phyloP scores from a whole-genome alignment of 164 flowering plant species.

The Nymphaea colorata region DNA sequence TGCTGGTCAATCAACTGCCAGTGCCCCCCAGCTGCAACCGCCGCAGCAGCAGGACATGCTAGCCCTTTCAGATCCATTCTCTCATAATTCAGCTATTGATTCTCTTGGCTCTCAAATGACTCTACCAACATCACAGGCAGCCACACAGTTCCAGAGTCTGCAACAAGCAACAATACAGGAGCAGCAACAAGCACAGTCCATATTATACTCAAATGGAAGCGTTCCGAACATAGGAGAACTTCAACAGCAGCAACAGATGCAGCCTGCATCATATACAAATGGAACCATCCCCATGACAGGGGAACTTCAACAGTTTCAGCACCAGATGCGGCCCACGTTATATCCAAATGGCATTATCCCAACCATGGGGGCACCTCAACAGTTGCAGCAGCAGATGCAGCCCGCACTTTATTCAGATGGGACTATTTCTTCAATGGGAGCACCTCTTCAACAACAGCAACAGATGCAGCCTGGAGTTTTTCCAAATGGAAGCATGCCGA shows the following conservation, averaged over 20 bases:
- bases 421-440: not conserved
- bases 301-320: conserved; percentile 4
- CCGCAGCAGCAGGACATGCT: conserved; percentile 48
- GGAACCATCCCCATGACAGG: not conserved
- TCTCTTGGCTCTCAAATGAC: conserved; percentile 20
- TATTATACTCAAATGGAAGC: not conserved
- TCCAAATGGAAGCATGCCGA: conserved; percentile 46
- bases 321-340: not conserved
- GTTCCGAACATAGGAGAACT: not conserved
- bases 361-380: conserved; percentile 7
- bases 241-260: conserved; percentile 19
- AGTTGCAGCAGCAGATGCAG: conserved; percentile 19
- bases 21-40: conserved; percentile 17
- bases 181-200: not conserved
- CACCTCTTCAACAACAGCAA: conserved; percentile 27
- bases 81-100: conserved; percentile 21
- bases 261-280: not conserved
- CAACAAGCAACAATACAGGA: not conserved
- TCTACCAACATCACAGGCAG: conserved; percentile 22
- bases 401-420: not conserved
- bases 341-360: not conserved
- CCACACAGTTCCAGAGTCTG: not conserved
- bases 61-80: conserved; percentile 63
- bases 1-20: conserved; percentile 34
- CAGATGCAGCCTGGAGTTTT: conserved; percentile 26